These are phyloP conservation scores for Aspergillus texensis DNA, from an alignment of 2,329 filamentous ascomycete genomes.

Conservation along the genomic window DNA sequence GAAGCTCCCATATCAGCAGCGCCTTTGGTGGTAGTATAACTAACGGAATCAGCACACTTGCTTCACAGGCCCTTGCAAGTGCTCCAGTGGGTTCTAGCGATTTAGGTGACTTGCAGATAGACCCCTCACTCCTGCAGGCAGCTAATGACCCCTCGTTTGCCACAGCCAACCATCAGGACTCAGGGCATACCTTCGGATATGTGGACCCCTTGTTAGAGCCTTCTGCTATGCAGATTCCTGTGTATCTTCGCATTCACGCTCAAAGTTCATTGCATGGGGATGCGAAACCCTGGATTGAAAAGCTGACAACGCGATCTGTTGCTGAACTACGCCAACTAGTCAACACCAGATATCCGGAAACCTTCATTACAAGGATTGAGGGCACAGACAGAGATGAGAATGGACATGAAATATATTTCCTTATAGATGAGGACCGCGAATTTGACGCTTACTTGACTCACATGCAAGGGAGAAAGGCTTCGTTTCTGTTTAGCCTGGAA, in stretches of 20 bases:
- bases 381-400: constrained; percentile 65
- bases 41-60: constrained; percentile 47
- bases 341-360: constrained; percentile 62
- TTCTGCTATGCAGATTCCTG: constrained; percentile 51
- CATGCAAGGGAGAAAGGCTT: constrained; percentile 58
- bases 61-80: constrained; percentile 48
- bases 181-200: constrained; percentile 36
- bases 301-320: constrained; percentile 61
- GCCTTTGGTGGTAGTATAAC: constrained; percentile 32
- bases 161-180: constrained; percentile 37
- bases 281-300: constrained; percentile 64
- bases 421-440: constrained; percentile 72
- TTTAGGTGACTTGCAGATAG: constrained; percentile 62
- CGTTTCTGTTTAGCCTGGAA: constrained; percentile 51
- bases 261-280: constrained; percentile 58
- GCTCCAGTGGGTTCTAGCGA: constrained; percentile 42
- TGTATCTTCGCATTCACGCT: constrained; percentile 71
- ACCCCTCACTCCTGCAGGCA: constrained; percentile 63
- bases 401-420: constrained; percentile 63
- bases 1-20: constrained; percentile 25
- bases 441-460: constrained; percentile 71
- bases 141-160: constrained; percentile 52
- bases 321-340: constrained; percentile 66
- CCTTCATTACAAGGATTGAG: constrained; percentile 63
- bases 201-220: constrained; percentile 41